These are phyloP conservation scores for Penicillium canescens DNA, from an alignment of 495 filamentous ascomycete species.

Conservation along the genomic window DNA sequence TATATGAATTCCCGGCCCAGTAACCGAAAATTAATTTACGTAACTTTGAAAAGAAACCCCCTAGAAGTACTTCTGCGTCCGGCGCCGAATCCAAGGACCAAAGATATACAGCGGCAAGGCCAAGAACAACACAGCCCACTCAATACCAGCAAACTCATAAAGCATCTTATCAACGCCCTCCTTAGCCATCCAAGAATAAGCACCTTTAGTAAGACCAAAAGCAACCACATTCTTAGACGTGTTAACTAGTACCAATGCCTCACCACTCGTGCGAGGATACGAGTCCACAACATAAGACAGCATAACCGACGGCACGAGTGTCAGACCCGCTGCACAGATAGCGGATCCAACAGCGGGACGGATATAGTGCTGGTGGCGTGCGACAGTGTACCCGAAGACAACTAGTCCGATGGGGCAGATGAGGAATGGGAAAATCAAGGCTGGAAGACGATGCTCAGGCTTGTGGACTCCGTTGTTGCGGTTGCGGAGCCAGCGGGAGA, in stretches of 20 bases:
- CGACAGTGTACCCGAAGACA: conserved; percentile 29
- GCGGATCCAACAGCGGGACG: conserved; percentile 27
- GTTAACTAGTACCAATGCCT: conserved; percentile 37
- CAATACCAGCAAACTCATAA: conserved; percentile 36
- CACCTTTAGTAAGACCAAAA: conserved; percentile 32
- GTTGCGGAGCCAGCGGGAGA: conserved; percentile 30
- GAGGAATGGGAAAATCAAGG: conserved; percentile 31
- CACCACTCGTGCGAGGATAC: conserved; percentile 27
- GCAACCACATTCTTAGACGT: conserved; percentile 43
- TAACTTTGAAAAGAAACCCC: no score
- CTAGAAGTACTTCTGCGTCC: conserved; percentile 21
- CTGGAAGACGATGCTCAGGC: conserved; percentile 33
- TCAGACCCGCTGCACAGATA: conserved; percentile 24
- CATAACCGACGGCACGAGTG: conserved; percentile 32
- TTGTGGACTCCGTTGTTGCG: conserved; percentile 29
- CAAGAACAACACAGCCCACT: conserved; percentile 36
- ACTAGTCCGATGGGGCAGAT: conserved; percentile 29
- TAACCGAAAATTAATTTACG: no score
- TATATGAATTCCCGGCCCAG: no score
- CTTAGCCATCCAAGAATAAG: conserved; percentile 29
- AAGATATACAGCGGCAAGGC: conserved; percentile 33
- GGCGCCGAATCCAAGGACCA: conserved; percentile 30
- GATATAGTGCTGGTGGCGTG: conserved; percentile 19
- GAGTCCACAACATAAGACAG: conserved; percentile 35
- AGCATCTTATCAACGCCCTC: conserved; percentile 40